Percentiles rank a stretch among this genome's conserved stretches.
These are phyloP conservation scores for Aspergillus fijiensis DNA, from an alignment of 2,329 filamentous ascomycete genomes.

Conservation along the genomic window DNA sequence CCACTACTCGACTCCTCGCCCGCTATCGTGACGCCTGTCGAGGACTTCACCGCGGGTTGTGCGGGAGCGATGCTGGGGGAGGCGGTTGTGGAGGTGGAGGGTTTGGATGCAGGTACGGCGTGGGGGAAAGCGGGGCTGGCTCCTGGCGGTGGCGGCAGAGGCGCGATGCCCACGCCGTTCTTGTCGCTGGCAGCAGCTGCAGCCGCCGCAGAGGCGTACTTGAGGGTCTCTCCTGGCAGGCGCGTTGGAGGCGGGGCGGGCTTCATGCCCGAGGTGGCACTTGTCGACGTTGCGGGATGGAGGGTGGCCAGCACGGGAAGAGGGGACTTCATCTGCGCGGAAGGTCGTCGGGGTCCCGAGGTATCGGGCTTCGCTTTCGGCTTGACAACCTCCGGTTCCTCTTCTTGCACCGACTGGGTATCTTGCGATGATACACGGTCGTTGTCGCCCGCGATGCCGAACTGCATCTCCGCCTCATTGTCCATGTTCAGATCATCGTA, in stretches of 20 bases:
- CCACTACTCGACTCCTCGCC: conserved; percentile 40
- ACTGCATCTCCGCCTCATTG: conserved; percentile 79
- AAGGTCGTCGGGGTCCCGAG: conserved; percentile 67
- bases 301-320: conserved; percentile 88
- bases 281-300: conserved; percentile 58
- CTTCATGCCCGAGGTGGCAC: conserved; percentile 72
- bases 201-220: conserved; percentile 94
- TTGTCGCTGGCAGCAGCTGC: conserved; percentile 89
- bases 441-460: conserved; percentile 74
- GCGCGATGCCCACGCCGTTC: conserved; percentile 84
- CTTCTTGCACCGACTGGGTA: conserved; percentile 86
- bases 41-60: conserved; percentile 46
- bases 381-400: conserved; percentile 65
- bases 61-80: conserved; percentile 55
- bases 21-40: conserved; percentile 38
- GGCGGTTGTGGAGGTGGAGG: conserved; percentile 59
- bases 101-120: conserved; percentile 51
- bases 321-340: conserved; percentile 88
- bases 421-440: conserved; percentile 95
- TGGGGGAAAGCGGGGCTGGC: conserved; percentile 51
- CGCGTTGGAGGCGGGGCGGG: conserved; percentile 82
- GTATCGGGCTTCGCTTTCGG: conserved; percentile 58
- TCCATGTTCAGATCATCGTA: conserved; percentile 93
- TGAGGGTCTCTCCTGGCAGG: conserved; percentile 83
- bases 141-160: conserved; percentile 85